Percentiles rank a stretch among this genome's conserved stretches.
phyloP scores from a whole-genome alignment of 306 rosid species.

The Alnus glutinosa region DNA sequence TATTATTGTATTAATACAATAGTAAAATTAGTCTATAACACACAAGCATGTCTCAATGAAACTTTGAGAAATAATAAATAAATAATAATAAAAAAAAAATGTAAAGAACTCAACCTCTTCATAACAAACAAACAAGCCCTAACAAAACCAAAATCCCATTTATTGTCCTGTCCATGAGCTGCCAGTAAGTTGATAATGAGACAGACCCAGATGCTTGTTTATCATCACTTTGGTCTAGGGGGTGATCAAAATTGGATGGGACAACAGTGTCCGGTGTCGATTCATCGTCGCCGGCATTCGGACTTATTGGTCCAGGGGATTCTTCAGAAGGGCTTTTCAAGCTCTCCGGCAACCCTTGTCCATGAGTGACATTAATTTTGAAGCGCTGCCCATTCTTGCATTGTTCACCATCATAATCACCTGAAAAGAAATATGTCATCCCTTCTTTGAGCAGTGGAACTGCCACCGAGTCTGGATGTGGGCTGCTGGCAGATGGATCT shows the following conservation, averaged over 20 bases:
- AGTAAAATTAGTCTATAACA: neutral
- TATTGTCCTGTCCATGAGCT: slow-evolving; percentile 21
- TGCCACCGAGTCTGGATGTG: slow-evolving; percentile 48
- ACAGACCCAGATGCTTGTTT: slow-evolving; percentile 43
- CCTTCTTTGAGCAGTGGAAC: slow-evolving; percentile 78
- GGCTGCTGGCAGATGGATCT: slow-evolving; percentile 54
- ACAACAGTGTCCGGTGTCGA: slow-evolving; percentile 72
- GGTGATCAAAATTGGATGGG: slow-evolving; percentile 79
- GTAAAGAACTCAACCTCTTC: neutral
- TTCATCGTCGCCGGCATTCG: slow-evolving; percentile 60
- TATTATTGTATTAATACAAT: neutral
- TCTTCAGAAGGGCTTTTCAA: slow-evolving; percentile 31
- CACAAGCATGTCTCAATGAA: neutral
- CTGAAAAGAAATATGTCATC: slow-evolving; percentile 65
- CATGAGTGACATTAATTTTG: slow-evolving; percentile 59
- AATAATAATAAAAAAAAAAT: neutral
- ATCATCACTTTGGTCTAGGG: slow-evolving; percentile 35
- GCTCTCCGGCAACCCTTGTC: slow-evolving; percentile 72
- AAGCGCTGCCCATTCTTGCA: slow-evolving; percentile 77
- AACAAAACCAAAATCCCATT: slow-evolving; percentile 25
- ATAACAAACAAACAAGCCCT: slow-evolving; percentile 29
- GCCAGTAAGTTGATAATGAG: slow-evolving; percentile 24
- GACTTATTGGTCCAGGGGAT: slow-evolving; percentile 59
- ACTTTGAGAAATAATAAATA: neutral
- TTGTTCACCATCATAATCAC: slow-evolving; percentile 88